Conservation (phyloP, 495 filamentous ascomycete genomes). For the Penicillium cinerascens region DNA sequence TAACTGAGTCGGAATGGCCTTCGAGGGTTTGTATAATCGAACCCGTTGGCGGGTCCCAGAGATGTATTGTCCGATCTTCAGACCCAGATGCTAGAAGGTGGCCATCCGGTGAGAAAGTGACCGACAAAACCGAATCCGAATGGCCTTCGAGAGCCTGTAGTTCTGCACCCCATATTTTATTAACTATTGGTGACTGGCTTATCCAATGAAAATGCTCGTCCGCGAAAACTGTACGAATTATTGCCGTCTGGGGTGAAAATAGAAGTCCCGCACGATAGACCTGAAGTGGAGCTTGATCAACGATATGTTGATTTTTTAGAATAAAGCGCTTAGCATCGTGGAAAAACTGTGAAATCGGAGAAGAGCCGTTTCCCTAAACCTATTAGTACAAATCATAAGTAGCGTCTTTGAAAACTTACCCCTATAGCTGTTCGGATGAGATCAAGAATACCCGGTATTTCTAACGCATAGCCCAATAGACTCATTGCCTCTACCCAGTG, state of each 20-base stretch:
- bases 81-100: slow-evolving; percentile 27
- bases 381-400: background rate
- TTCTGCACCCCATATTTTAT: slow-evolving; percentile 9
- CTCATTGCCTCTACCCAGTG: slow-evolving; percentile 20
- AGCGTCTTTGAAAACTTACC: background rate
- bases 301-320: slow-evolving; percentile 24
- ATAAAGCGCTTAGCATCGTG: slow-evolving; percentile 35
- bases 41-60: slow-evolving; percentile 4
- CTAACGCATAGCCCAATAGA: slow-evolving; percentile 10
- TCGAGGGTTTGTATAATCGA: no score
- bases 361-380: background rate
- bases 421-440: background rate
- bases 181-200: slow-evolving; percentile 1
- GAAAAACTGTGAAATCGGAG: slow-evolving; percentile 16
- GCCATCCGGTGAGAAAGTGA: slow-evolving; percentile 22
- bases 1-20: no score
- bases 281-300: slow-evolving; percentile 14
- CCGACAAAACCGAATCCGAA: slow-evolving; percentile 4
- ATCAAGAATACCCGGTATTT: background rate
- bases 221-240: slow-evolving; percentile 12
- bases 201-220: background rate
- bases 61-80: slow-evolving; percentile 19
- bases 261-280: slow-evolving; percentile 17
- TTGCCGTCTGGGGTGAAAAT: slow-evolving; percentile 29
- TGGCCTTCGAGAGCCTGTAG: slow-evolving; percentile 23